phyloP scores from a whole-genome alignment of 2,329 filamentous ascomycete genomes.

The Colletotrichum karsti region DNA sequence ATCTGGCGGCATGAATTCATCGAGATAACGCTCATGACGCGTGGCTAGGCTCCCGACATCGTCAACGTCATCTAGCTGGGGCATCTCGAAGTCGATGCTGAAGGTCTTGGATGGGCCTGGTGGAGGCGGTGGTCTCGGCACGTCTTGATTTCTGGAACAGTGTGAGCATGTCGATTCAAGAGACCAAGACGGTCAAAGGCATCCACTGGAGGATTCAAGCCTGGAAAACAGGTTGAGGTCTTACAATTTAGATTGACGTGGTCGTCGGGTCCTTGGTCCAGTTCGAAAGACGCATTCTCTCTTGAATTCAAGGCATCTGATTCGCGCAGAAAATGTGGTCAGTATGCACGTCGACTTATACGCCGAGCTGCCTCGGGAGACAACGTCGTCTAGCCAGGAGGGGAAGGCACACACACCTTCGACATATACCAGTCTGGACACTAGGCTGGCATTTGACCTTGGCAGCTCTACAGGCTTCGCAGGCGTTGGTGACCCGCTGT shows the following conservation, averaged over 20 bases:
- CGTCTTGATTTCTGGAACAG: conserved; percentile 28
- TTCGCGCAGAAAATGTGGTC: neutral
- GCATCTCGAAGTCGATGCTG: conserved; percentile 60
- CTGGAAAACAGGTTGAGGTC: conserved; percentile 33
- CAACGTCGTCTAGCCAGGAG: neutral
- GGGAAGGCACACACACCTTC: conserved; percentile 47
- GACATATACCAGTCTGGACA: conserved; percentile 57
- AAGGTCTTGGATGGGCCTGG: conserved; percentile 58
- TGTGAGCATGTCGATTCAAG: conserved; percentile 29
- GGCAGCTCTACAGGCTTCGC: conserved; percentile 61
- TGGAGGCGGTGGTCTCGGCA: conserved; percentile 36
- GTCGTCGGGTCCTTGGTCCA: conserved; percentile 57
- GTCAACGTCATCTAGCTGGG: conserved; percentile 46
- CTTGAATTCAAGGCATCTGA: conserved; percentile 61
- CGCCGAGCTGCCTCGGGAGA: conserved; percentile 13
- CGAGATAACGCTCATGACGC: conserved; percentile 51
- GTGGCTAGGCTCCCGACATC: conserved; percentile 52
- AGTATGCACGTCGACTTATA: conserved; percentile 12
- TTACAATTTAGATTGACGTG: conserved; percentile 53
- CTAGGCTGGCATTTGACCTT: conserved; percentile 63
- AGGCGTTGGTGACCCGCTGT: conserved; percentile 48
- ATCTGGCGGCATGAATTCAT: conserved; percentile 45
- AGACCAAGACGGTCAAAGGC: neutral
- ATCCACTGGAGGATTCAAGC: neutral
- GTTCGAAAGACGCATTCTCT: conserved; percentile 62